Evolutionary conservation across 148 eudicot genomes (phyloP).

Genomic region (Heliamphora exappendiculata): DNA sequence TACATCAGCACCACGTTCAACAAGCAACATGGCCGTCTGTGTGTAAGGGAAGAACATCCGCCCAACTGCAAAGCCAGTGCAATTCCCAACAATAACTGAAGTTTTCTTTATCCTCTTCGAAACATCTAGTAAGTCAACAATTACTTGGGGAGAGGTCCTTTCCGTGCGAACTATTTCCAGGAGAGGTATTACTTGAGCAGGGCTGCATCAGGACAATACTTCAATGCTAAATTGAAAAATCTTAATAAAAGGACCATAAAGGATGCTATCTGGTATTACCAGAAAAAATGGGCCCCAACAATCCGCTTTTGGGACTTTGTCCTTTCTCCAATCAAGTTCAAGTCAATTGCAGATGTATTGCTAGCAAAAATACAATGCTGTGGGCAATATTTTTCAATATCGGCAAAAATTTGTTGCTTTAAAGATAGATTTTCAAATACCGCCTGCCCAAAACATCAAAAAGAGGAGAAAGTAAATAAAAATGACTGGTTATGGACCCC

Average conservation of each 20-base stretch:
- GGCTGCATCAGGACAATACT: constrained; percentile 17
- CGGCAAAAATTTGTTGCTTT: constrained; percentile 77
- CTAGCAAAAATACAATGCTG: constrained; percentile 78
- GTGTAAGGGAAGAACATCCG: constrained; percentile 23
- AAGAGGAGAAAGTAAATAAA: neutral
- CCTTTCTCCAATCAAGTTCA: constrained; percentile 49
- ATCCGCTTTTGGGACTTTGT: constrained; percentile 10
- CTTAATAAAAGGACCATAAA: neutral
- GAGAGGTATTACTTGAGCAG: constrained; percentile 21
- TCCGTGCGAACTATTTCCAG: constrained; percentile 29
- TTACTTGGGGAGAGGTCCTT: constrained; percentile 23
- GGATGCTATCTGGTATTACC: constrained; percentile 3
- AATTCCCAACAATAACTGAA: constrained; percentile 22
- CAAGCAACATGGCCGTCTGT: constrained; percentile 21
- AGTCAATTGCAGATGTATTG: constrained; percentile 82
- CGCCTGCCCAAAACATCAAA: constrained; percentile 38
- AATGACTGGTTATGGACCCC: neutral
- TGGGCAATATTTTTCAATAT: constrained; percentile 72
- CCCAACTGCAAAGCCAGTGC: constrained; percentile 24
- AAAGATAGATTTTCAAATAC: constrained; percentile 68
- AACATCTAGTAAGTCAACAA: constrained; percentile 25
- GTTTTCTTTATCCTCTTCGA: constrained; percentile 25
- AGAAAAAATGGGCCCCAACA: constrained; percentile 19
- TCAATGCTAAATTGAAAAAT: neutral
- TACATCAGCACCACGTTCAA: constrained; percentile 24